Evolutionary conservation across 495 filamentous ascomycete genomes (phyloP).

Genomic region (Physcia stellaris): DNA sequence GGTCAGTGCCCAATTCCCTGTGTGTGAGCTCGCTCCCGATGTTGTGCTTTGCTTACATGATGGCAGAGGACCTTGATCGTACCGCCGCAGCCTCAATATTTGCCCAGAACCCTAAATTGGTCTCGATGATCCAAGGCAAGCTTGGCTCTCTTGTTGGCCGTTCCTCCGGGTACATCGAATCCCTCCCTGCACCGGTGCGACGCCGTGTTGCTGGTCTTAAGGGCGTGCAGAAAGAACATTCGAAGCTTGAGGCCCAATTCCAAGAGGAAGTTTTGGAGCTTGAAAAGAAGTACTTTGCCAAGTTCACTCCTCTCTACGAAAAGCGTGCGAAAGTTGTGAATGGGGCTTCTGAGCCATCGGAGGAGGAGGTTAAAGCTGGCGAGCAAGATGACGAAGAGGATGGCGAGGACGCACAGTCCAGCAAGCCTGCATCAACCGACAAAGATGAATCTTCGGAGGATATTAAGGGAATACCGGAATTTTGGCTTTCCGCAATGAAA

Average conservation of each 20-base stretch:
- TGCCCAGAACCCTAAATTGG: constrained; percentile 81
- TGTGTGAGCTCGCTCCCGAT: constrained; percentile 9
- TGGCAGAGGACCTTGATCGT: constrained; percentile 75
- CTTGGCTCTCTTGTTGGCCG: constrained; percentile 85
- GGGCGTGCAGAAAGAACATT: constrained; percentile 96
- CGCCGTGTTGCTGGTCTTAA: constrained; percentile 89
- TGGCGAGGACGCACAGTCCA: constrained; percentile 37
- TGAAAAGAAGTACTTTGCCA: constrained; percentile 98
- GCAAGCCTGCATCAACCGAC: constrained; percentile 25
- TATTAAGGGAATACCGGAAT: constrained; percentile 80
- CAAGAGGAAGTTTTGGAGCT: constrained; percentile 95
- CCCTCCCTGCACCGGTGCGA: constrained; percentile 73
- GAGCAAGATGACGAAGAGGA: constrained; percentile 66
- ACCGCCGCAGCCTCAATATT: constrained; percentile 80
- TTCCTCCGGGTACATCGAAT: constrained; percentile 96
- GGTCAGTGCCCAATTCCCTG: constrained; percentile 54
- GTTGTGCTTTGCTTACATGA: constrained; percentile 5
- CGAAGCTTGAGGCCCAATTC: constrained; percentile 93
- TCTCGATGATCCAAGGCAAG: constrained; percentile 94
- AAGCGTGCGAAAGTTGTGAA: constrained; percentile 90
- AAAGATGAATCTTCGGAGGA: constrained; percentile 36
- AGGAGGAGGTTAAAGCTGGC: constrained; percentile 72
- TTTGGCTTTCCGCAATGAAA: constrained; percentile 99
- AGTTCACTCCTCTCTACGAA: constrained; percentile 95
- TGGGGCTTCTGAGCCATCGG: constrained; percentile 71